These are phyloP conservation scores for Nasturtium officinale DNA, from an alignment of 345 rosid species.

Conservation along the genomic window DNA sequence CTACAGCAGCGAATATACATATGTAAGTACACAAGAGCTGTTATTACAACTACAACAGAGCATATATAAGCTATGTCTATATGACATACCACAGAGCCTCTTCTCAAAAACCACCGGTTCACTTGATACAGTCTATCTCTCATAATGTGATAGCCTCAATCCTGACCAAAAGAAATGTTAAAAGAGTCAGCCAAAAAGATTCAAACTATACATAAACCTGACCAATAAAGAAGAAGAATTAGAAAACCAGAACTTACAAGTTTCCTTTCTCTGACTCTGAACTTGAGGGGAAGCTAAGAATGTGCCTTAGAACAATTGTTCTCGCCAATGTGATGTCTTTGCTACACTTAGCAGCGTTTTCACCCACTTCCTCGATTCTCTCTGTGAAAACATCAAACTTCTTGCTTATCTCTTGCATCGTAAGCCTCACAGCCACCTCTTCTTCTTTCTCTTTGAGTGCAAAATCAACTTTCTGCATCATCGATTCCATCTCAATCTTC, in stretches of 20 bases:
- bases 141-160: slow-evolving; percentile 42
- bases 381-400: slow-evolving; percentile 57
- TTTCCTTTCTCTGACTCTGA: slow-evolving; percentile 43
- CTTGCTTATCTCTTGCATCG: slow-evolving; percentile 75
- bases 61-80: slow-evolving; percentile 12
- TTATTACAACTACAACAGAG: slow-evolving; percentile 2
- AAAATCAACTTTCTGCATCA: slow-evolving; percentile 56
- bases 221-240: not conserved
- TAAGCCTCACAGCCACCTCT: slow-evolving; percentile 57
- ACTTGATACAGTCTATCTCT: slow-evolving; percentile 9
- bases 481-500: slow-evolving; percentile 57
- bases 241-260: slow-evolving; percentile 18
- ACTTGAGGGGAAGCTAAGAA: slow-evolving; percentile 49
- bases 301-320: slow-evolving; percentile 64
- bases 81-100: slow-evolving; percentile 27
- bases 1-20: not conserved
- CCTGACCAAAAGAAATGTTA: slow-evolving; percentile 27
- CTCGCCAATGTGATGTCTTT: slow-evolving; percentile 67
- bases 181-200: slow-evolving; percentile 29
- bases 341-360: slow-evolving; percentile 69
- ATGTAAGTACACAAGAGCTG: slow-evolving; percentile 17
- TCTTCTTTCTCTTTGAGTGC: slow-evolving; percentile 54
- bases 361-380: slow-evolving; percentile 62
- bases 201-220: not conserved
- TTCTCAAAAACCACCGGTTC: slow-evolving; percentile 16